Evolutionary conservation across 1,284 basidiomycete species (phyloP).

Genomic region (Nidula niveotomentosa): DNA sequence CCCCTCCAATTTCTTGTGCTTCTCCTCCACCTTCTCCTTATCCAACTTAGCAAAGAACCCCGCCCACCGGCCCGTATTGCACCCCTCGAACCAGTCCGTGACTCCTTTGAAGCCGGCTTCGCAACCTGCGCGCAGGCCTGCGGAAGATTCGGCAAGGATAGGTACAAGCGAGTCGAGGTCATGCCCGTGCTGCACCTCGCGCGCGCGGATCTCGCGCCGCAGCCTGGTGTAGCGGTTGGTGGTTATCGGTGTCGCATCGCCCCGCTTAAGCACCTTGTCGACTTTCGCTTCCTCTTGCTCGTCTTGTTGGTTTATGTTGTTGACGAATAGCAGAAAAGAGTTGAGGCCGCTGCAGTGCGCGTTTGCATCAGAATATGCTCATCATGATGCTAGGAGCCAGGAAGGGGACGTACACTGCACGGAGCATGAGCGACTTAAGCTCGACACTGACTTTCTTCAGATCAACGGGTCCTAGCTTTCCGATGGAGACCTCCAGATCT

Average conservation of each 20-base stretch:
- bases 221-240: constrained; percentile 24
- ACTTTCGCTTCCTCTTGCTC: constrained; percentile 11
- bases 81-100: constrained; percentile 29
- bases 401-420: constrained; percentile 35
- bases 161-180: constrained; percentile 37
- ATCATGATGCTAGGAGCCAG: not conserved
- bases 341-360: constrained; percentile 24
- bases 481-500: constrained; percentile 53
- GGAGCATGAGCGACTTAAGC: constrained; percentile 37
- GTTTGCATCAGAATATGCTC: not conserved
- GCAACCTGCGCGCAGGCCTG: constrained; percentile 27
- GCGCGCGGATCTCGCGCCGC: constrained; percentile 21
- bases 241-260: constrained; percentile 3
- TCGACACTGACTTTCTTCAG: constrained; percentile 44
- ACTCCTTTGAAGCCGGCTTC: constrained; percentile 17
- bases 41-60: constrained; percentile 20
- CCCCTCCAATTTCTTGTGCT: constrained; percentile 21
- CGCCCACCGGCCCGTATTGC: constrained; percentile 32
- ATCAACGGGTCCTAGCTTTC: constrained; percentile 54
- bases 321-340: constrained; percentile 31
- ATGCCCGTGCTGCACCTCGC: constrained; percentile 34
- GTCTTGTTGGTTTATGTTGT: constrained; percentile 24
- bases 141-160: constrained; percentile 31
- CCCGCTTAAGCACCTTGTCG: not conserved
- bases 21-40: constrained; percentile 13